Conservation (phyloP, 257 asterid species). For the Ehretia macrophylla region DNA sequence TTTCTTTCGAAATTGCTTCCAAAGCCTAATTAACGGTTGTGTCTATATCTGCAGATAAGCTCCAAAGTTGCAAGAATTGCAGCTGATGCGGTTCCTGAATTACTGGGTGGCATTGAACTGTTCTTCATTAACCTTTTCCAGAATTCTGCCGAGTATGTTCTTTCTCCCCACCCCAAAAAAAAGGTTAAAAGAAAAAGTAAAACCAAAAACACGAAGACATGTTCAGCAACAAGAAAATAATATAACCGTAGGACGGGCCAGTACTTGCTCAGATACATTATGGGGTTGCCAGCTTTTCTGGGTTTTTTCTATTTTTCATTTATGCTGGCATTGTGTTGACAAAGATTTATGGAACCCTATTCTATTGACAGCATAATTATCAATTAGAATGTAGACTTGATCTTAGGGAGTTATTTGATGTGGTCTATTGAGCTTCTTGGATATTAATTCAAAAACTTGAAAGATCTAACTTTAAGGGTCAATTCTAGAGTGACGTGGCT, state of each 20-base stretch:
- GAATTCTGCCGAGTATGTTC: constrained; percentile 30
- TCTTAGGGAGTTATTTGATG: too few species aligned
- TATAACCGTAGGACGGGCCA: too few species aligned
- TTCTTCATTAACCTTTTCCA: constrained; percentile 32
- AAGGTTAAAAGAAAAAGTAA: neutral
- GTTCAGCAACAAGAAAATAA: too few species aligned
- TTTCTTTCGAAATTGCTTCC: neutral
- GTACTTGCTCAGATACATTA: too few species aligned
- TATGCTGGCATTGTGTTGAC: too few species aligned
- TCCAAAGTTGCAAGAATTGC: constrained; percentile 22
- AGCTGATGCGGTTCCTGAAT: constrained; percentile 35
- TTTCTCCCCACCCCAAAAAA: neutral
- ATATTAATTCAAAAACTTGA: too few species aligned
- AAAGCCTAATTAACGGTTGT: neutral
- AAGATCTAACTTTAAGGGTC: too few species aligned
- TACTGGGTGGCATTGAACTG: constrained; percentile 23
- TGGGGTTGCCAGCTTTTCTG: neutral
- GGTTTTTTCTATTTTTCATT: neutral
- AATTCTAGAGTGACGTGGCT: too few species aligned
- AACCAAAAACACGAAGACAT: neutral
- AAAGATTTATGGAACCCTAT: too few species aligned
- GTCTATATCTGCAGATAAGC: constrained; percentile 20
- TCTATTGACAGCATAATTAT: too few species aligned
- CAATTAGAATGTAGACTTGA: too few species aligned
- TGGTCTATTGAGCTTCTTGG: too few species aligned